Conservation (phyloP, 73 alveolate species). For the Blepharisma stoltei region DNA sequence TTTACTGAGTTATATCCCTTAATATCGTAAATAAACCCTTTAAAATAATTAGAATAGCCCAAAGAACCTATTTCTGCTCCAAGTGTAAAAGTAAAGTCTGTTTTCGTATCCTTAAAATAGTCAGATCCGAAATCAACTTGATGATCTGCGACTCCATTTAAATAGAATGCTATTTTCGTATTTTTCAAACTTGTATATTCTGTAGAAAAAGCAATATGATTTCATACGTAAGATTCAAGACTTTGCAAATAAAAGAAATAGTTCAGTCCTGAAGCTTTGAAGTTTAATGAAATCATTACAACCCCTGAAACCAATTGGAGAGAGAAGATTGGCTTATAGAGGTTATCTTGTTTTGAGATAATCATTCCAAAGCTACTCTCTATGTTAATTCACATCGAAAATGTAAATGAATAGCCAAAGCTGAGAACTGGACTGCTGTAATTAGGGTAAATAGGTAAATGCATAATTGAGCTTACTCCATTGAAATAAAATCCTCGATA, state of each 20-base stretch:
- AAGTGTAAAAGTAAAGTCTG: not conserved
- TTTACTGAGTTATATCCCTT: not conserved
- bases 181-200: not conserved
- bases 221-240: not conserved
- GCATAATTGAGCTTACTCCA: not conserved
- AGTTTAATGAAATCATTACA: not conserved
- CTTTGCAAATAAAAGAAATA: not conserved
- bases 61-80: not conserved
- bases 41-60: not conserved
- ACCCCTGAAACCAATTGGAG: not conserved
- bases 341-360: not conserved
- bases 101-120: no score
- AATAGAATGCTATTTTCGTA: not conserved
- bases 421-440: not conserved
- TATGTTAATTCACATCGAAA: not conserved
- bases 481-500: not conserved
- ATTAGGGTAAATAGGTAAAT: not conserved
- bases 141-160: not conserved
- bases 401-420: constrained; percentile 1
- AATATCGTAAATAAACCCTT: not conserved
- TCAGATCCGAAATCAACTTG: not conserved
- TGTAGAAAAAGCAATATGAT: not conserved
- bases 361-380: not conserved
- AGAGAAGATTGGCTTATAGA: not conserved
- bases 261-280: not conserved